These are phyloP conservation scores for Triticum turgidum DNA, from an alignment of 176 grass and related monocot genomes.

Conservation along the genomic window DNA sequence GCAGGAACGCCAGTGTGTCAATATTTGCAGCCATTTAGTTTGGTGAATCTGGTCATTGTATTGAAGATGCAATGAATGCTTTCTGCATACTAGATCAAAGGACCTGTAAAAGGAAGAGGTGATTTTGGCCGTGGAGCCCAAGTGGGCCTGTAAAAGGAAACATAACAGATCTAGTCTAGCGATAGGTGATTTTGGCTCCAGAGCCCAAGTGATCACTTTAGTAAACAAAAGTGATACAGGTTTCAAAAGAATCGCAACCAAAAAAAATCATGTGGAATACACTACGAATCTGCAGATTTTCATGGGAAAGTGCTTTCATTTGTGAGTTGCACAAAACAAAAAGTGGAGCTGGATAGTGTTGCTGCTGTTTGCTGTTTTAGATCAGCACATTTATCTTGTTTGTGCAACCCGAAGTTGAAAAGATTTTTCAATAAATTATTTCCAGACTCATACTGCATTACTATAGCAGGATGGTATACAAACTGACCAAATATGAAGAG, in stretches of 20 bases:
- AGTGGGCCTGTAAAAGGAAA: background rate
- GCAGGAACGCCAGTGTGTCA: background rate
- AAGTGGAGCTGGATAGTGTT: background rate
- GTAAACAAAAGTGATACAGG: background rate
- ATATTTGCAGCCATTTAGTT: constrained; percentile 28
- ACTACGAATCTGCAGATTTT: background rate
- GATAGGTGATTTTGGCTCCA: background rate
- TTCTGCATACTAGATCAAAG: background rate
- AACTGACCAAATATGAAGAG: background rate
- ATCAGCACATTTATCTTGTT: background rate
- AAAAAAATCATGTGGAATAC: background rate
- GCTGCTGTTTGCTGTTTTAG: background rate
- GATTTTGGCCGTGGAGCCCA: background rate
- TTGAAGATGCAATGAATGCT: constrained; percentile 40
- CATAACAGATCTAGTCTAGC: constrained; percentile 8
- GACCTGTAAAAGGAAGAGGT: constrained; percentile 12
- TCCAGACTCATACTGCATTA: background rate
- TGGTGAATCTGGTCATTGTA: constrained; percentile 24
- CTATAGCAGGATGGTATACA: background rate
- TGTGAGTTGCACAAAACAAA: background rate
- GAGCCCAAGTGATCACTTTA: background rate
- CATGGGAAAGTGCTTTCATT: background rate
- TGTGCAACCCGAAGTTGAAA: background rate
- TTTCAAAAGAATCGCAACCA: background rate
- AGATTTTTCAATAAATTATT: background rate